Percentiles rank a stretch among this genome's conserved stretches.
Conservation (phyloP, 192 early-diverging fungal species). For the Chytriomyces hyalinus region DNA sequence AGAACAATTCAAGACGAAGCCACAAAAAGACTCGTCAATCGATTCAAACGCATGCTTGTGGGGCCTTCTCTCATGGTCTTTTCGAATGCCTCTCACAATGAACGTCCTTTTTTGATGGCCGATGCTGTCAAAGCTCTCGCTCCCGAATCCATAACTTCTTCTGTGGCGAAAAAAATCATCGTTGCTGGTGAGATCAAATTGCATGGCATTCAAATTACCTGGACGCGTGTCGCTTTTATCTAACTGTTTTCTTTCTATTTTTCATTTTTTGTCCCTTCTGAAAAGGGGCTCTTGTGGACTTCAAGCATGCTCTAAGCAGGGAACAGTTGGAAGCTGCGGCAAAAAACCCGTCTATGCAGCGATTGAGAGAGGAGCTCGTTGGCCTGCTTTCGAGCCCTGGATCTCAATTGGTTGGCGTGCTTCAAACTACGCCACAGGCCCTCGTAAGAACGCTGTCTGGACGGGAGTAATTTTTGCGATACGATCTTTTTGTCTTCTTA, state of each 20-base stretch:
- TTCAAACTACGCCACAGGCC: neutral
- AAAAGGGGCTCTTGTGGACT: slow-evolving; percentile 16
- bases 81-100: neutral
- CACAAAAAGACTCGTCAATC: neutral
- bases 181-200: neutral
- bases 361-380: slow-evolving; percentile 13
- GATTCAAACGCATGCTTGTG: slow-evolving; percentile 16
- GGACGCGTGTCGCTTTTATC: too few relatives aligned
- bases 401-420: neutral
- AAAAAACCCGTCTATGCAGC: neutral
- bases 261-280: neutral
- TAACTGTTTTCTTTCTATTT: neutral
- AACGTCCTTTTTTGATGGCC: neutral
- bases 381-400: slow-evolving; percentile 1
- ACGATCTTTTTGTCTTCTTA: neutral
- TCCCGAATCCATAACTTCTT: neutral
- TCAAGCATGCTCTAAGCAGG: slow-evolving; percentile 8
- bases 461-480: neutral
- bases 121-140: slow-evolving; percentile 6
- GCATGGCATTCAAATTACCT: too few relatives aligned
- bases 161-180: slow-evolving; percentile 11
- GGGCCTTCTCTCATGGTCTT: slow-evolving; percentile 15
- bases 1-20: neutral
- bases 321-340: neutral
- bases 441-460: slow-evolving; percentile 22